Conservation (phyloP, 179 eudicot species). For the Beta corolliflora region DNA sequence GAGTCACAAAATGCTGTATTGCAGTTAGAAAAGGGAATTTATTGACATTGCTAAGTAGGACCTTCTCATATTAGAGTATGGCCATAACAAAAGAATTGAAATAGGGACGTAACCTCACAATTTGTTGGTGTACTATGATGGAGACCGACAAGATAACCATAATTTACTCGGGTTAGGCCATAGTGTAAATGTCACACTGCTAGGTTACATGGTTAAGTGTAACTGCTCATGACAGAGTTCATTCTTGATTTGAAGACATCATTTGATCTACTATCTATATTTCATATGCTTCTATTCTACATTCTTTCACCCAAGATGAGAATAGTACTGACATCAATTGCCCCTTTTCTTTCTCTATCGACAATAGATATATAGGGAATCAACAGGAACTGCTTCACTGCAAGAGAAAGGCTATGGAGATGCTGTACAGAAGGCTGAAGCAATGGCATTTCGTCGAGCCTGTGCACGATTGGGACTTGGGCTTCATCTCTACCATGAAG, state of each 20-base stretch:
- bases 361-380: slow-evolving; percentile 75
- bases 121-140: background rate
- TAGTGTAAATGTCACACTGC: background rate
- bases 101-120: background rate
- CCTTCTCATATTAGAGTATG: background rate
- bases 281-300: background rate
- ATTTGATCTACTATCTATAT: background rate
- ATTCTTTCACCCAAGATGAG: background rate
- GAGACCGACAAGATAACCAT: background rate
- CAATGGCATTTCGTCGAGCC: slow-evolving; percentile 98
- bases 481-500: slow-evolving; percentile 94
- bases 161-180: background rate
- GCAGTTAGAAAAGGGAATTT: background rate
- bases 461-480: slow-evolving; percentile 99
- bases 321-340: background rate
- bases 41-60: background rate
- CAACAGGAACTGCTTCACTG: slow-evolving; percentile 73
- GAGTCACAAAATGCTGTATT: too few relatives aligned
- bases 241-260: background rate
- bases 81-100: background rate
- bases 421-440: slow-evolving; percentile 93
- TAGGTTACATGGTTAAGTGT: background rate
- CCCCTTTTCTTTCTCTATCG: background rate
- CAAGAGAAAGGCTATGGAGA: slow-evolving; percentile 66
- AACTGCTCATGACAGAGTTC: background rate